Conservation (phyloP, 2,329 filamentous ascomycete species). For the Atkinsonella hypoxylon region DNA sequence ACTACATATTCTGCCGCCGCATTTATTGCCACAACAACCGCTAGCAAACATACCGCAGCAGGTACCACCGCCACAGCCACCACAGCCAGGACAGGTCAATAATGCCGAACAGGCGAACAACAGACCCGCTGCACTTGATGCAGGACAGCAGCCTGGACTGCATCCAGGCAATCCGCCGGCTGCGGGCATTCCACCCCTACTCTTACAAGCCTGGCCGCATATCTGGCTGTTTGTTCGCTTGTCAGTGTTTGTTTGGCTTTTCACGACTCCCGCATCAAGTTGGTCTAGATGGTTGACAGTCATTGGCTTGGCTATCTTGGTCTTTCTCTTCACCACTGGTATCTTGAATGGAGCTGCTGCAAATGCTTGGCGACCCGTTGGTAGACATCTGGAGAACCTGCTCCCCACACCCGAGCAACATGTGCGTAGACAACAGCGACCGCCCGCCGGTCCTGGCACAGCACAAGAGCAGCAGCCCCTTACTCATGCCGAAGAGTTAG, state of each 20-base stretch:
- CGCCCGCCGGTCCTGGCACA: slow-evolving; percentile 14
- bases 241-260: slow-evolving; percentile 51
- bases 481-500: slow-evolving; percentile 19
- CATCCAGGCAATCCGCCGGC: slow-evolving; percentile 29
- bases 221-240: slow-evolving; percentile 50
- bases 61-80: slow-evolving; percentile 11
- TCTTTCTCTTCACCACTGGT: slow-evolving; percentile 50
- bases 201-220: slow-evolving; percentile 40
- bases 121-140: not conserved
- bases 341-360: slow-evolving; percentile 43
- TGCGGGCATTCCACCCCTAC: slow-evolving; percentile 19
- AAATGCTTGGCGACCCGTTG: slow-evolving; percentile 42
- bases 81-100: slow-evolving; percentile 7
- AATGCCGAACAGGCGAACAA: not conserved
- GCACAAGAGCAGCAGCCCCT: slow-evolving; percentile 15
- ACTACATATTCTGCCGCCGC: slow-evolving; percentile 11
- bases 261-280: slow-evolving; percentile 44
- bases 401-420: slow-evolving; percentile 36
- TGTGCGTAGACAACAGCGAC: slow-evolving; percentile 2
- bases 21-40: slow-evolving; percentile 7
- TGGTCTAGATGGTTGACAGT: slow-evolving; percentile 49
- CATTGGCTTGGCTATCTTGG: slow-evolving; percentile 36
- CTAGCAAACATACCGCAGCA: slow-evolving; percentile 3
- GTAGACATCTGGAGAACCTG: slow-evolving; percentile 46
- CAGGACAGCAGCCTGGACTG: slow-evolving; percentile 7